These are phyloP conservation scores for Ophiosphaerella narmari DNA, from an alignment of 2,329 filamentous ascomycete species.

Conservation along the genomic window DNA sequence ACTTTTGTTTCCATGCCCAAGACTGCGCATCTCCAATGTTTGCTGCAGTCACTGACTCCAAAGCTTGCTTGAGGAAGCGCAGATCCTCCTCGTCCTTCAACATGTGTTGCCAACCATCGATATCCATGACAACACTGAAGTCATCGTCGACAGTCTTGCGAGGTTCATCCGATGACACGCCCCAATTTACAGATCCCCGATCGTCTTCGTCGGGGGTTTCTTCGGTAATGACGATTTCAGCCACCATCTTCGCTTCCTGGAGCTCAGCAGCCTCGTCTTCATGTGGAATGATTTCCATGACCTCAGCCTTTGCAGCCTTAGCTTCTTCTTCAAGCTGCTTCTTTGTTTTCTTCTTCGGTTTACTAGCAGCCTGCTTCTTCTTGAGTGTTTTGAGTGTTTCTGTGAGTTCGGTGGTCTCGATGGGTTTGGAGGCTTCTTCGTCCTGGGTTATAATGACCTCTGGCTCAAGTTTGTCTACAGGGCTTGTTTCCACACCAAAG, in stretches of 20 bases:
- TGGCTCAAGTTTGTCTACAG: slow-evolving; percentile 50
- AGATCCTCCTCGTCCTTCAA: slow-evolving; percentile 73
- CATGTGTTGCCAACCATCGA: slow-evolving; percentile 71
- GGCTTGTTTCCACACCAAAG: slow-evolving; percentile 50
- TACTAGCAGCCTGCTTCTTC: slow-evolving; percentile 49
- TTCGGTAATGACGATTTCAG: slow-evolving; percentile 36
- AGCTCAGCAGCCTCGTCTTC: slow-evolving; percentile 38
- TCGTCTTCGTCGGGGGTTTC: slow-evolving; percentile 44
- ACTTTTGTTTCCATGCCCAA: slow-evolving; percentile 74
- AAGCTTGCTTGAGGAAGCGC: slow-evolving; percentile 57
- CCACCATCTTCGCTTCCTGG: slow-evolving; percentile 25
- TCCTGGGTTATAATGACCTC: slow-evolving; percentile 48
- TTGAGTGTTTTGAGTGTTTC: slow-evolving; percentile 27
- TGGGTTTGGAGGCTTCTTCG: slow-evolving; percentile 47
- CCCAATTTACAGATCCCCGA: slow-evolving; percentile 61
- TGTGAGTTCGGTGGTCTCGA: slow-evolving; percentile 44
- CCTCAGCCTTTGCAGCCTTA: slow-evolving; percentile 41
- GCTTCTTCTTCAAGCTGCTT: slow-evolving; percentile 69
- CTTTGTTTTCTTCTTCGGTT: slow-evolving; percentile 77
- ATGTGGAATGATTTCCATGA: slow-evolving; percentile 57
- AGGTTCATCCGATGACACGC: slow-evolving; percentile 63
- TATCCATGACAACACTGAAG: slow-evolving; percentile 65
- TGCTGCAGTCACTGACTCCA: slow-evolving; percentile 53
- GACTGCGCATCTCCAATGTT: slow-evolving; percentile 62
- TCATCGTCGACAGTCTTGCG: slow-evolving; percentile 70